Base-by-base conservation (phyloP, 805 yeast species). In the Suhomyces xylopsoci region DNA sequence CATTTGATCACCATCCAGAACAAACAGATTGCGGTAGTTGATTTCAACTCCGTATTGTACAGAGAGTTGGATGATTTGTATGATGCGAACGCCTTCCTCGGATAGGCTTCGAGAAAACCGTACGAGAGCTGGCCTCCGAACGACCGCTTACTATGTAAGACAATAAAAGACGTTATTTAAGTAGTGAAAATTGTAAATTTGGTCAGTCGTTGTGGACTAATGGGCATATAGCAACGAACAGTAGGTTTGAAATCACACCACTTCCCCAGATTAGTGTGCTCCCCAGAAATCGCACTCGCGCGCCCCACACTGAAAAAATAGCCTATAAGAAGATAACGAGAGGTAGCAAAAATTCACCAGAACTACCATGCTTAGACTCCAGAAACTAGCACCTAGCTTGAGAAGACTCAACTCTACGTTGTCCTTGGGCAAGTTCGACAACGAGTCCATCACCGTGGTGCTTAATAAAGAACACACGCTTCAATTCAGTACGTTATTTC, bases 401-500 rank as follows among this genome's bases (percentile, higher is more conserved):
- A 38, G 24, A 10, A 42, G 45, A 24, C 28, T 26, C 41, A 40
- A 32, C 9, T 47, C 54, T 2, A 45, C 56, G n/a, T 32, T 56
- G 14, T 36, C 59, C 10, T 20, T 67, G 17, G 49, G 46, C 2
- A 50, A 56, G 10, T 65, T 56, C 52, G 59, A 65, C 49, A 59
- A 70, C 47, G 54, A 59, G 15, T 62, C 54, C 24, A 63, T 69
- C 30, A 59, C 70, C 1, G 61, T 73, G 1, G 46, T 45, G 4
- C 52, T 71, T 26, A 58, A 57, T 28, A 51, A 57, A 19, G 55
- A 58, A 7, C 55, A 59, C 20, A 57, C 65, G 9, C 71, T 77
- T 26, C 65, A 72, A 26, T 81, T 71, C 64, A 78, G 71, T 58
- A 81, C 79, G 48, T 67, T 79, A 1, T 86, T 88, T 58, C 70